These are phyloP conservation scores for Myriosclerotinia scirpicola DNA, from an alignment of 2,329 filamentous ascomycete species.

Conservation along the genomic window DNA sequence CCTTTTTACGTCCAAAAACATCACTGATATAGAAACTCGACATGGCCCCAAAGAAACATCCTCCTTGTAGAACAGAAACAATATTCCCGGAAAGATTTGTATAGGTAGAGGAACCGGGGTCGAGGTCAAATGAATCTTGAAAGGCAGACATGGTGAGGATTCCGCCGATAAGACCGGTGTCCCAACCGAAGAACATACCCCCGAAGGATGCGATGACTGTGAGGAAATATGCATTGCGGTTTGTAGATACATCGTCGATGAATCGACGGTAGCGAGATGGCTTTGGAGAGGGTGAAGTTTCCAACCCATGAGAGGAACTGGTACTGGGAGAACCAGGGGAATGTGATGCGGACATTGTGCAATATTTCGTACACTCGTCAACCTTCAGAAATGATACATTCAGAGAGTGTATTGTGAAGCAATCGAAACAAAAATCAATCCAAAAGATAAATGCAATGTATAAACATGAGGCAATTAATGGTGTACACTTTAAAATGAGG, in stretches of 20 bases:
- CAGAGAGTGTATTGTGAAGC: not conserved
- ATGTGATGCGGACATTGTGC: not conserved
- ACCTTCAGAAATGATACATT: not conserved
- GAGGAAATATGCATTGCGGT: slow-evolving; percentile 25
- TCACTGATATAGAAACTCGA: slow-evolving; percentile 43
- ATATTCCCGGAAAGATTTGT: slow-evolving; percentile 40
- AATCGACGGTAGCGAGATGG: slow-evolving; percentile 18
- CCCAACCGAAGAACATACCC: slow-evolving; percentile 60
- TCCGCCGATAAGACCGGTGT: slow-evolving; percentile 72
- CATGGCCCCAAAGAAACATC: slow-evolving; percentile 63
- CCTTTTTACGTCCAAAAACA: slow-evolving; percentile 29
- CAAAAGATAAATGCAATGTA: not conserved
- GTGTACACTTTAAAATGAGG: not conserved
- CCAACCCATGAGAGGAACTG: not conserved
- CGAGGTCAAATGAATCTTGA: slow-evolving; percentile 41
- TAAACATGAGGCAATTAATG: not conserved
- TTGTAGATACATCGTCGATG: slow-evolving; percentile 6
- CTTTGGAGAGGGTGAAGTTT: not conserved
- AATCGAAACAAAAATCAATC: too few relatives aligned
- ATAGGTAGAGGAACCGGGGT: not conserved
- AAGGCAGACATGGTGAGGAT: slow-evolving; percentile 66
- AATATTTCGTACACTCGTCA: not conserved
- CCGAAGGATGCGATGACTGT: slow-evolving; percentile 56
- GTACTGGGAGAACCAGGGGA: not conserved
- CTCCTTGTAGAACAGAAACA: slow-evolving; percentile 65